These are phyloP conservation scores for Heliamphora pulchella DNA, from an alignment of 179 eudicot species.

Conservation along the genomic window DNA sequence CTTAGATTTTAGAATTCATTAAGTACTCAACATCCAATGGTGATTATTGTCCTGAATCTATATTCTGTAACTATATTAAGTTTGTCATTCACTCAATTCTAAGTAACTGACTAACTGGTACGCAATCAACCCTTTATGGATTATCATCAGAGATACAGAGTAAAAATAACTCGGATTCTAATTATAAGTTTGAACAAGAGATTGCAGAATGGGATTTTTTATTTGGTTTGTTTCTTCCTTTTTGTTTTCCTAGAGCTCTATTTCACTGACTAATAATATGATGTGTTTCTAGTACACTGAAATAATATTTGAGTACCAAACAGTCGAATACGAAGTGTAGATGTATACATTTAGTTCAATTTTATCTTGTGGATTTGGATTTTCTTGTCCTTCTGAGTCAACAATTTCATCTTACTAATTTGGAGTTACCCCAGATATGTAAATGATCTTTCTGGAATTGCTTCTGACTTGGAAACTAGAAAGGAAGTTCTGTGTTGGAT, in stretches of 20 bases:
- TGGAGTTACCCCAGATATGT: neutral
- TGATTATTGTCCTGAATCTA: conserved; percentile 13
- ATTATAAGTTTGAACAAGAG: neutral
- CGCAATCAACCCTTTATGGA: neutral
- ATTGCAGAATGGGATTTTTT: neutral
- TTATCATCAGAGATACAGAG: neutral
- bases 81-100: conserved; percentile 6
- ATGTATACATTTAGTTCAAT: neutral
- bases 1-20: neutral
- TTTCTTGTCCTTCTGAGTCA: neutral
- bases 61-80: neutral
- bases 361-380: conserved; percentile 4
- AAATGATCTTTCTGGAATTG: neutral
- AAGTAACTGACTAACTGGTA: neutral
- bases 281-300: neutral
- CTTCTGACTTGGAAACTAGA: neutral
- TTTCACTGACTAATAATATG: neutral
- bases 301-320: neutral
- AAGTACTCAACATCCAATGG: neutral
- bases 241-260: neutral
- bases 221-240: neutral
- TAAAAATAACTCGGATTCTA: neutral
- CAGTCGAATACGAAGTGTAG: neutral
- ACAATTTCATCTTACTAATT: neutral
- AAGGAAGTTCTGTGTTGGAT: neutral